phyloP scores from a whole-genome alignment of 192 early-diverging fungal species.

The Pecoramyces ruminantium region DNA sequence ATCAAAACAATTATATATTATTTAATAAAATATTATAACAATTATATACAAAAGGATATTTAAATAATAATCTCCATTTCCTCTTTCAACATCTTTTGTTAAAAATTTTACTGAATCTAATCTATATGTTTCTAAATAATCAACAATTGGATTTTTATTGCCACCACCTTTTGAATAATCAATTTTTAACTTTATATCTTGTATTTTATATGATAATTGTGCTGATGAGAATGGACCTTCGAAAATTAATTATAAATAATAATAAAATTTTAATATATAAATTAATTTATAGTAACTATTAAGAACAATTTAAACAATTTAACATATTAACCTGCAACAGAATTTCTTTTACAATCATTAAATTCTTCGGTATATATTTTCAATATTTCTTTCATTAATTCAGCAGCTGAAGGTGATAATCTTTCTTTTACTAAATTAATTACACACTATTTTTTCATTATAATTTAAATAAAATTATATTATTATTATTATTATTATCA shows the following conservation, averaged over 20 bases:
- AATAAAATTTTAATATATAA: too few relatives aligned
- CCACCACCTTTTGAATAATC: not conserved
- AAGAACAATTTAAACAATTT: too few relatives aligned
- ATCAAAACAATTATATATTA: too few relatives aligned
- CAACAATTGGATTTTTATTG: not conserved
- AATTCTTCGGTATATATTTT: not conserved
- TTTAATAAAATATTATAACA: too few relatives aligned
- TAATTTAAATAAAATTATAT: too few relatives aligned
- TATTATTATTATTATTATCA: too few relatives aligned
- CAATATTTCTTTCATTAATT: not conserved
- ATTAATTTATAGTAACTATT: too few relatives aligned
- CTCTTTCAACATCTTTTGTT: not conserved
- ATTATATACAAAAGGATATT: not conserved
- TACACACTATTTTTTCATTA: not conserved
- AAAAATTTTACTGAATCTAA: not conserved
- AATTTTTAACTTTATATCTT: not conserved
- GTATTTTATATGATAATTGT: not conserved
- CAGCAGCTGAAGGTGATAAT: not conserved
- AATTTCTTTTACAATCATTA: not conserved
- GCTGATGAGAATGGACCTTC: not conserved
- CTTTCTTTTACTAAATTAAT: not conserved
- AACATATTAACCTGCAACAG: not conserved
- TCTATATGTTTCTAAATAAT: not conserved
- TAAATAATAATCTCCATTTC: not conserved
- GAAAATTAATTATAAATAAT: too few relatives aligned